Percentiles rank a stretch among this genome's conserved stretches.
Conservation (phyloP, 129 eudicot genomes). For the Flaveria trinervia region DNA sequence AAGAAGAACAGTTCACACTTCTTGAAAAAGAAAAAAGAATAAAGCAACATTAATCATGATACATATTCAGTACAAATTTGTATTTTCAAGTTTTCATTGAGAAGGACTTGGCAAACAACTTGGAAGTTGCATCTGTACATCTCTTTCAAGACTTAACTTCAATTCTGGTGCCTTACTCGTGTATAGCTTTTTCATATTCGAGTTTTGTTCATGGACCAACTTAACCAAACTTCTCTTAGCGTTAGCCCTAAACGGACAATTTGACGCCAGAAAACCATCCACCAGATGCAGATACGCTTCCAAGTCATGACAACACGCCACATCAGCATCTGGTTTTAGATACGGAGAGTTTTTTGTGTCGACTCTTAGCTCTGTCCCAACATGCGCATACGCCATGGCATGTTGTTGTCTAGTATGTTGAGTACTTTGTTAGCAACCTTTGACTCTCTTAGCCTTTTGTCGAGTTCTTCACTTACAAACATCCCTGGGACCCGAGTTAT, state of each 20-base stretch:
- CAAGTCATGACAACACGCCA: constrained; percentile 93
- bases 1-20: constrained; percentile 20
- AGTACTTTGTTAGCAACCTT: constrained; percentile 44
- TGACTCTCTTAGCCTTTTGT: constrained; percentile 53
- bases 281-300: constrained; percentile 92
- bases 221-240: constrained; percentile 82
- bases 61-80: not conserved
- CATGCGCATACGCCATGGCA: constrained; percentile 95
- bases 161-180: constrained; percentile 58
- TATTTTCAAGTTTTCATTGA: not conserved
- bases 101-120: constrained; percentile 81
- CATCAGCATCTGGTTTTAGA: constrained; percentile 72
- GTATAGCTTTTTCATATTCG: constrained; percentile 79
- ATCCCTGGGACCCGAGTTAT: constrained; percentile 92
- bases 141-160: constrained; percentile 49
- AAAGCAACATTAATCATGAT: not conserved
- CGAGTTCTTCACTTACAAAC: constrained; percentile 85
- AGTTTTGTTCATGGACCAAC: constrained; percentile 66
- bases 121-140: constrained; percentile 43
- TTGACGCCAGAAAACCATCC: constrained; percentile 80
- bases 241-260: constrained; percentile 77
- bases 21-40: not conserved
- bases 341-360: constrained; percentile 82
- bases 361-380: constrained; percentile 69
- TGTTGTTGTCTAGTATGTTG: constrained; percentile 58